Evolutionary conservation across 164 flowering plant species (phyloP).

Genomic region (Liquidambar formosana): DNA sequence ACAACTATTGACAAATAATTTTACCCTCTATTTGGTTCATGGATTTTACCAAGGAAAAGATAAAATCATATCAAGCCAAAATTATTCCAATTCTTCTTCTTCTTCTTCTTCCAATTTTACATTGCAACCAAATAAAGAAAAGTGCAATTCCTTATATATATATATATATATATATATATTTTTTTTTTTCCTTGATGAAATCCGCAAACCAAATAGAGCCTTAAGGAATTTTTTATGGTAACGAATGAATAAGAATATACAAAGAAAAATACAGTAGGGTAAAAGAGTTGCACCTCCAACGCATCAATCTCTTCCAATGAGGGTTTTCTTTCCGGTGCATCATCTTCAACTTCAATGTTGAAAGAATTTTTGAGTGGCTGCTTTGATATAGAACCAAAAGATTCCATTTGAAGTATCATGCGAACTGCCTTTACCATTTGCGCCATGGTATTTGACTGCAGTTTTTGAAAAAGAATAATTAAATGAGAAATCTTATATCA

Average conservation of each 20-base stretch:
- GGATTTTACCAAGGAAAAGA: neutral
- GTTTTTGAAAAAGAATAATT: conserved; percentile 4
- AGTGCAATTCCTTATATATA: too few relatives aligned
- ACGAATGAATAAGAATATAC: neutral
- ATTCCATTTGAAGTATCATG: conserved; percentile 79
- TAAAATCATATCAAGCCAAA: neutral
- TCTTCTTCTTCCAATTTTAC: too few relatives aligned
- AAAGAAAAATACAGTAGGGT: neutral
- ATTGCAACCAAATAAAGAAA: too few relatives aligned
- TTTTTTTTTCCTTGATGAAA: too few relatives aligned
- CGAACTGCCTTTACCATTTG: conserved; percentile 98
- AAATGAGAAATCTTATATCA: conserved; percentile 1
- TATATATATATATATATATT: too few relatives aligned
- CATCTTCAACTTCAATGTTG: conserved; percentile 86
- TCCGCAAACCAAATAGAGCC: too few relatives aligned
- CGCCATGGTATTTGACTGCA: conserved; percentile 95
- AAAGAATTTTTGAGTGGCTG: conserved; percentile 29
- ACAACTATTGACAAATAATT: neutral
- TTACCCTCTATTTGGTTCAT: too few relatives aligned
- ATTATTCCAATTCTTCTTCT: too few relatives aligned
- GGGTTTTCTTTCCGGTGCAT: conserved; percentile 87
- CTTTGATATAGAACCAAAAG: conserved; percentile 37
- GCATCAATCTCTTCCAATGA: conserved; percentile 97
- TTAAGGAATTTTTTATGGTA: neutral
- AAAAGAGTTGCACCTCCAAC: conserved; percentile 62